Percentiles rank a stretch among this genome's conserved stretches.
Evolutionary conservation across 140 eudicot species (phyloP).

Genomic region (Erigeron philadelphicus): DNA sequence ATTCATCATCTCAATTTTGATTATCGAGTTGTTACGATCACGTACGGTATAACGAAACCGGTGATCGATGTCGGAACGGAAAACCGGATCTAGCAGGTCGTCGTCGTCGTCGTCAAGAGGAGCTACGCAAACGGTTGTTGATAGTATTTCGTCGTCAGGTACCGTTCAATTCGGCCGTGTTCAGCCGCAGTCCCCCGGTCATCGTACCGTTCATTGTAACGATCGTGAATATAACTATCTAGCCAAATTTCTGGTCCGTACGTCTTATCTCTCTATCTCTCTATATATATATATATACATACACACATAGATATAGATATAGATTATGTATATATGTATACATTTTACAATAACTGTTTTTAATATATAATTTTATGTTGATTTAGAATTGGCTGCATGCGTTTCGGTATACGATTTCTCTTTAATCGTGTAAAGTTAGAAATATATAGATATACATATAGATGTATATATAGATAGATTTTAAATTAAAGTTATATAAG

Average conservation of each 20-base stretch:
- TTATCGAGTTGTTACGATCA: too few species aligned
- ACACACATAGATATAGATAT: neutral
- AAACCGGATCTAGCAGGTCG: slow-evolving; percentile 41
- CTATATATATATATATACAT: neutral
- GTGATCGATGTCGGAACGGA: slow-evolving; percentile 30
- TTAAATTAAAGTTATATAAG: too few species aligned
- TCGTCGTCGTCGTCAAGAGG: slow-evolving; percentile 19
- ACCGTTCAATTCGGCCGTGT: slow-evolving; percentile 63
- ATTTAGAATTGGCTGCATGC: too few species aligned
- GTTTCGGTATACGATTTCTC: too few species aligned
- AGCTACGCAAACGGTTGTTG: slow-evolving; percentile 28
- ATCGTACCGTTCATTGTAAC: slow-evolving; percentile 87
- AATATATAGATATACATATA: too few species aligned
- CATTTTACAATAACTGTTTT: too few species aligned
- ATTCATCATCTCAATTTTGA: neutral
- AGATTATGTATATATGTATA: too few species aligned
- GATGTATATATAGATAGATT: too few species aligned
- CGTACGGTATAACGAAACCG: too few species aligned
- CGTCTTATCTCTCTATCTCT: neutral
- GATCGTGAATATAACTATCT: slow-evolving; percentile 77
- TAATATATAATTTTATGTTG: too few species aligned
- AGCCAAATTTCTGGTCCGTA: slow-evolving; percentile 60
- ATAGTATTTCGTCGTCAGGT: slow-evolving; percentile 43
- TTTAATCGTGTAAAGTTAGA: too few species aligned
- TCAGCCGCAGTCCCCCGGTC: slow-evolving; percentile 92